Conservation (phyloP, 2,329 filamentous ascomycete genomes). For the Cordyceps farinosa region DNA sequence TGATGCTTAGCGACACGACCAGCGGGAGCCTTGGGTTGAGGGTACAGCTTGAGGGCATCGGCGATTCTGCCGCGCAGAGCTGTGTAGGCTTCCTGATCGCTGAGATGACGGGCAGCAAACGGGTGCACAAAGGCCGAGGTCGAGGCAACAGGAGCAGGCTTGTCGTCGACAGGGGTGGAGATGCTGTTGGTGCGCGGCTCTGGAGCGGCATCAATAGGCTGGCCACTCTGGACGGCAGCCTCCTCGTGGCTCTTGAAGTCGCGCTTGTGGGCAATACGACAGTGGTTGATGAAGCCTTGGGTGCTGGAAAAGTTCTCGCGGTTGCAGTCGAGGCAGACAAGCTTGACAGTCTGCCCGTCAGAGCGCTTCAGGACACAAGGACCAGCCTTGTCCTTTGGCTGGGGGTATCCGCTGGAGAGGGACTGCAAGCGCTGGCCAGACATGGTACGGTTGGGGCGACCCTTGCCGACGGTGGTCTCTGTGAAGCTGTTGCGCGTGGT, state of each 20-base stretch:
- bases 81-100: slow-evolving; percentile 49
- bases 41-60: slow-evolving; percentile 50
- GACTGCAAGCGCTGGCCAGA: slow-evolving; percentile 63
- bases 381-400: slow-evolving; percentile 75
- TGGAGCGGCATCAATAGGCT: slow-evolving; percentile 60
- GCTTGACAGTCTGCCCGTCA: slow-evolving; percentile 81
- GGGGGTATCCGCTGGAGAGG: slow-evolving; percentile 66
- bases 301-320: slow-evolving; percentile 92
- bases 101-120: slow-evolving; percentile 41
- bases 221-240: slow-evolving; percentile 82
- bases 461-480: slow-evolving; percentile 41
- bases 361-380: slow-evolving; percentile 82
- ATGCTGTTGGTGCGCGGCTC: slow-evolving; percentile 19
- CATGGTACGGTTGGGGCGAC: slow-evolving; percentile 46
- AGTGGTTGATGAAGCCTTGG: slow-evolving; percentile 99
- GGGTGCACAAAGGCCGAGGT: slow-evolving; percentile 31
- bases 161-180: slow-evolving; percentile 2
- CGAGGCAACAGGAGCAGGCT: slow-evolving; percentile 18
- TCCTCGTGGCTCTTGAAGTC: slow-evolving; percentile 96
- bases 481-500: slow-evolving; percentile 71
- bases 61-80: slow-evolving; percentile 52
- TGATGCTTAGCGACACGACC: slow-evolving; percentile 39
- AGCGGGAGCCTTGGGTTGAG: slow-evolving; percentile 46
- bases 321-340: slow-evolving; percentile 85
- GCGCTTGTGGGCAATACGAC: slow-evolving; percentile 87